A percentile compares a stretch with the other conserved stretches of the same genome.
Conservation (phyloP, 2,329 filamentous ascomycete genomes). For the Alternaria sp. region DNA sequence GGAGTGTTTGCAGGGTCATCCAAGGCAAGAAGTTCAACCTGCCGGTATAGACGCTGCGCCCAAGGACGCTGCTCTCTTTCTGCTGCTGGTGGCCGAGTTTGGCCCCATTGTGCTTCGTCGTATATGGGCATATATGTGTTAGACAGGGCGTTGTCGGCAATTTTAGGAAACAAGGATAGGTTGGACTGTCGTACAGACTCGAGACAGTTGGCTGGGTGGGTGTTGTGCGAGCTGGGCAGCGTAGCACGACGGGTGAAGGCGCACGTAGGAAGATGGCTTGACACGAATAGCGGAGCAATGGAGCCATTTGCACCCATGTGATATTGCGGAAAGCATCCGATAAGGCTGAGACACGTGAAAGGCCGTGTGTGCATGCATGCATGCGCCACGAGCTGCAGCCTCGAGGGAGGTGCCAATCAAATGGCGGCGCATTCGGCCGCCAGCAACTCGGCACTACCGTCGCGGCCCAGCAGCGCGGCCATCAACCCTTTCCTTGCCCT, state of each 20-base stretch:
- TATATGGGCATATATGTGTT: conserved; percentile 14
- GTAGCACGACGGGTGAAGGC: background rate
- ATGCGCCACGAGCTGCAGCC: conserved; percentile 13
- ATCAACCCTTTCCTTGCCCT: conserved; percentile 16
- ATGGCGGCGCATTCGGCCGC: conserved; percentile 12
- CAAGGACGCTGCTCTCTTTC: conserved; percentile 10
- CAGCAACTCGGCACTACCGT: conserved; percentile 17
- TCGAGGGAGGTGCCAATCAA: conserved; percentile 13
- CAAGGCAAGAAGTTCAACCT: conserved; percentile 65
- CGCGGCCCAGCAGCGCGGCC: conserved; percentile 1
- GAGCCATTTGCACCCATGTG: background rate
- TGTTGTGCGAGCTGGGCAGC: background rate
- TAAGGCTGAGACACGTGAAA: conserved; percentile 16
- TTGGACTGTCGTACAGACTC: background rate
- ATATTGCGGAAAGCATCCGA: background rate
- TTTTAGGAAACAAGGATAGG: conserved; percentile 1
- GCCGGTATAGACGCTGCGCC: conserved; percentile 53
- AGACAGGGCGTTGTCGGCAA: conserved; percentile 16
- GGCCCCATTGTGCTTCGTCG: conserved; percentile 15
- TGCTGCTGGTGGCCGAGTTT: conserved; percentile 14
- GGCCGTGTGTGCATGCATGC: conserved; percentile 4
- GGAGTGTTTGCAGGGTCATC: conserved; percentile 53
- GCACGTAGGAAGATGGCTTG: conserved; percentile 9
- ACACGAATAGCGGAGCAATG: conserved; percentile 4
- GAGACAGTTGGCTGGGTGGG: background rate